Percentiles rank a stretch among this genome's conserved stretches.
Conservation (phyloP, 495 filamentous ascomycete genomes). For the Aspergillus heteromorphus region DNA sequence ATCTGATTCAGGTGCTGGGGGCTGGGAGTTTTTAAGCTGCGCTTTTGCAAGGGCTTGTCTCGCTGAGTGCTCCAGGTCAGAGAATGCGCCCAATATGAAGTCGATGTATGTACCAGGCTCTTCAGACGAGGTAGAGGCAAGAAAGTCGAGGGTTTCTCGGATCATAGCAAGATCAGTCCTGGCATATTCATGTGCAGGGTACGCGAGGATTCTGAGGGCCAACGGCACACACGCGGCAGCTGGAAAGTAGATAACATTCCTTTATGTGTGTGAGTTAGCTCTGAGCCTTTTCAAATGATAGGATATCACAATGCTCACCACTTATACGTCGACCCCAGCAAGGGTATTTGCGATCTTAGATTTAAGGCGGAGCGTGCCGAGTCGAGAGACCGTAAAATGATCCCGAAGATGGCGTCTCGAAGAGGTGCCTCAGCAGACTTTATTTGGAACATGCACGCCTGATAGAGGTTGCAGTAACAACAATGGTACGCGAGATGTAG, state of each 20-base stretch:
- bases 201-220: neutral
- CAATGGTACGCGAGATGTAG: constrained; percentile 15
- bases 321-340: constrained; percentile 5
- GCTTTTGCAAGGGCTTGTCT: neutral
- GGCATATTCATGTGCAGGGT: constrained; percentile 4
- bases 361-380: constrained; percentile 14
- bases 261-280: neutral
- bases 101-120: constrained; percentile 20
- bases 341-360: constrained; percentile 3
- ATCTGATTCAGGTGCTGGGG: too few species aligned
- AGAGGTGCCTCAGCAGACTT: neutral
- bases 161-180: constrained; percentile 9
- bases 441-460: neutral
- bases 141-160: neutral
- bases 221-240: constrained; percentile 14
- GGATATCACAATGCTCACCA: neutral
- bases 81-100: constrained; percentile 15
- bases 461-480: constrained; percentile 17
- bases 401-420: neutral
- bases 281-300: neutral
- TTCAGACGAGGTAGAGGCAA: constrained; percentile 8
- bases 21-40: neutral
- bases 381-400: constrained; percentile 2
- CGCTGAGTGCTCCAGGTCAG: constrained; percentile 9
- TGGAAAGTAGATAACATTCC: constrained; percentile 20